Evolutionary conservation across 345 rosid genomes (phyloP).

Genomic region (Eucalyptus microcorys): DNA sequence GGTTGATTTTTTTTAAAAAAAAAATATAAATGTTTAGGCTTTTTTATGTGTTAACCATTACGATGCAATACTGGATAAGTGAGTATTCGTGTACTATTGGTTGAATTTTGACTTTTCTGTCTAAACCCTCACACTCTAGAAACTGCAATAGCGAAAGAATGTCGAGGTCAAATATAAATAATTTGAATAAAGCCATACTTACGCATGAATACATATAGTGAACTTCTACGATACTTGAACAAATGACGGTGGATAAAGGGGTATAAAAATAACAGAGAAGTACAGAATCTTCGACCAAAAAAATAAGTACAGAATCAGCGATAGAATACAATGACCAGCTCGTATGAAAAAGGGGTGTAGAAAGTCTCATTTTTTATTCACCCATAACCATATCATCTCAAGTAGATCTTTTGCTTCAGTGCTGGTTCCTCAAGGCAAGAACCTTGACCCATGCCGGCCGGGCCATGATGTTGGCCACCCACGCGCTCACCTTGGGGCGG

Average conservation of each 20-base stretch:
- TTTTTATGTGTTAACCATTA: neutral
- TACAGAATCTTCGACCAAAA: no score
- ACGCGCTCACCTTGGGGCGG: constrained; percentile 13
- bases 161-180: neutral
- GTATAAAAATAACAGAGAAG: no score
- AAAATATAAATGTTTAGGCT: no score
- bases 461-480: constrained; percentile 9
- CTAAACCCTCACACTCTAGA: neutral
- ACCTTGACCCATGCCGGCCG: constrained; percentile 39
- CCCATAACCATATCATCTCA: neutral
- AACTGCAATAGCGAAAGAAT: neutral
- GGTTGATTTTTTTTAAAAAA: no score
- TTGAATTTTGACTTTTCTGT: neutral
- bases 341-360: fast-evolving
- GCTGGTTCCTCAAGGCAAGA: constrained; percentile 10
- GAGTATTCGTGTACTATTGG: neutral
- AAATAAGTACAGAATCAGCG: no score
- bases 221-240: neutral
- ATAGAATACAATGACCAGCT: fast-evolving
- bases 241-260: neutral
- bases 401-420: neutral
- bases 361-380: fast-evolving
- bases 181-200: neutral
- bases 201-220: neutral
- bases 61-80: neutral